Evolutionary conservation across 2,329 filamentous ascomycete species (phyloP), one percentile per base, ranked within the genome.

Genomic region (Cryphonectria nitschkei): DNA sequence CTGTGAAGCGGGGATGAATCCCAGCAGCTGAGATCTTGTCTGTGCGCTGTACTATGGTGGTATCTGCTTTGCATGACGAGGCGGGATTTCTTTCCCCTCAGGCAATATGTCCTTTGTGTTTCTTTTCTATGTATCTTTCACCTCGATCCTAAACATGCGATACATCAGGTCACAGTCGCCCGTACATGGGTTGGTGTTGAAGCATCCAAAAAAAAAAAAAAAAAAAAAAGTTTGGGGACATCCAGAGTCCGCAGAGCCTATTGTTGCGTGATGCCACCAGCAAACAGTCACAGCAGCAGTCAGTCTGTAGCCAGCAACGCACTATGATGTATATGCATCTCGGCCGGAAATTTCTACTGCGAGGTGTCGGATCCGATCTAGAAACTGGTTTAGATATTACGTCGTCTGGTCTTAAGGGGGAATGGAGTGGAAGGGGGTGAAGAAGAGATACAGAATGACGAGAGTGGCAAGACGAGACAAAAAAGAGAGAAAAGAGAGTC

Each of bases 1-100:
- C 46, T n/a, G 46, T 50, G 29, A 58, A 19, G 26, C 54, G 54
- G 54, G 54, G 54, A 58, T 58, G 54, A 58, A 32, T 29, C 26
- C 29, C 29, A 58, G 26, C 54, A 32, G 26, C 54, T 58, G 29
- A 58, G 54, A 58, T 58, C 54, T 58, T 58, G 54, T 58, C 54
- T 58, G 29, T 58, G 54, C 29, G 54, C 7, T 32, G 54, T 32
- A 34, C 22, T n/a, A n/a, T n/a, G 19, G 54, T 26, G 54, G 54
- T 7, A 58, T 32, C 54, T 58, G 54, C 54, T 58, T 58, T 58
- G 54, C 54, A 58, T 58, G 54, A 34, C 26, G 14, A 32, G 22
- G 14, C 26, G 54, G 29, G 26, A 14, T 56, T 29, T 32, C 14
- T 6, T 43, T 43, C 5, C 41, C 14, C 2, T 0, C 41, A 43